phyloP scores from a whole-genome alignment of 768 basidiomycete species.

The Myochromella boudieri region DNA sequence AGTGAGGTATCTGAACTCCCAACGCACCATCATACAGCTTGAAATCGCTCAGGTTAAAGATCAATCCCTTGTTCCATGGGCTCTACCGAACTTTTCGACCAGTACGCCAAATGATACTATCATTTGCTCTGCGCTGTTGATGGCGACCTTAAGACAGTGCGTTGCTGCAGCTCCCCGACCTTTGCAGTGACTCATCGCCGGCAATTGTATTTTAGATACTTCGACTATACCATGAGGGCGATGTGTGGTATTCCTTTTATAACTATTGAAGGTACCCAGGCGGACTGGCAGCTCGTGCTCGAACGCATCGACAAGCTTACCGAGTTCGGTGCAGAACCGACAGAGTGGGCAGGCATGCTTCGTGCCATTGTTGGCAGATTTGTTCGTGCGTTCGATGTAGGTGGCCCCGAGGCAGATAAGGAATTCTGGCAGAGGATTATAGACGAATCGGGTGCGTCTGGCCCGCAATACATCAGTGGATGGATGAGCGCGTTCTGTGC shows the following conservation, averaged over 20 bases:
- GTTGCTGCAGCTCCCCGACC: not conserved
- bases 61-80: conserved; percentile 35
- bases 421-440: conserved; percentile 9
- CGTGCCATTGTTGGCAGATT: conserved; percentile 20
- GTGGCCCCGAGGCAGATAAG: not conserved
- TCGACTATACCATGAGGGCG: conserved; percentile 12
- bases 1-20: not conserved
- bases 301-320: conserved; percentile 22
- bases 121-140: conserved; percentile 37
- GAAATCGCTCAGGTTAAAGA: conserved; percentile 15
- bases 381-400: conserved; percentile 17
- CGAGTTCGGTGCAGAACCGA: conserved; percentile 22
- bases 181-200: too few relatives aligned
- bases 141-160: conserved; percentile 36
- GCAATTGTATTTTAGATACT: conserved; percentile 12
- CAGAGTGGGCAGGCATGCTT: conserved; percentile 20
- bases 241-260: conserved; percentile 23
- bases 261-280: too few relatives aligned
- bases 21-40: too few relatives aligned
- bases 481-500: conserved; percentile 12
- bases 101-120: conserved; percentile 38
- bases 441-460: not conserved
- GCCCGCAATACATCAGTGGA: conserved; percentile 6
- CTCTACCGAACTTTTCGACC: conserved; percentile 44
- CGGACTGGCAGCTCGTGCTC: too few relatives aligned